Evolutionary conservation across 2,329 filamentous ascomycete species (phyloP).

Genomic region (Colletotrichum horii): DNA sequence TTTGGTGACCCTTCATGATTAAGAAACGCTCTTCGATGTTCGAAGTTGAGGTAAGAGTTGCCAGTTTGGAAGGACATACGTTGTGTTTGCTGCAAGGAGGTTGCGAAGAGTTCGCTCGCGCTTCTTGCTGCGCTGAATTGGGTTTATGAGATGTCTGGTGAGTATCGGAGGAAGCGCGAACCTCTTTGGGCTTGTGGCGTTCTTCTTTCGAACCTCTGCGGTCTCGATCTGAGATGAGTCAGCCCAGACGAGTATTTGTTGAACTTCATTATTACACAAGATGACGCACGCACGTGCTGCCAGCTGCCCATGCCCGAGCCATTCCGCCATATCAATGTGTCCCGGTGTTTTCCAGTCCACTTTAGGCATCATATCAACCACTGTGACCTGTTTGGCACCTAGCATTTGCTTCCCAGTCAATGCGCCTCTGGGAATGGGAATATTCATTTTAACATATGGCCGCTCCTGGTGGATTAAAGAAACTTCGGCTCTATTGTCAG

Average conservation of each 20-base stretch:
- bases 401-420: too few relatives aligned
- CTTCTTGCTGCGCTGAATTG: neutral
- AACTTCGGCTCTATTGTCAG: neutral
- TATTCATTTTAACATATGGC: neutral
- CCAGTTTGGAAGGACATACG: neutral
- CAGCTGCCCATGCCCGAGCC: neutral
- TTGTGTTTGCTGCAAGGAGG: neutral
- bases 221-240: neutral
- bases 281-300: neutral
- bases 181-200: neutral
- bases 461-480: neutral
- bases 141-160: neutral
- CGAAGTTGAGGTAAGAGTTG: neutral
- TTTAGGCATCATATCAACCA: too few relatives aligned
- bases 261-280: neutral
- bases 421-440: neutral
- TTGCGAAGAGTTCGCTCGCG: neutral
- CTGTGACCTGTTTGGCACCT: too few relatives aligned
- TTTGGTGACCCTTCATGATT: neutral
- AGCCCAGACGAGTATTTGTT: neutral
- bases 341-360: neutral
- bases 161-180: rapidly evolving
- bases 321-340: neutral
- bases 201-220: neutral
- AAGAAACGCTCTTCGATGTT: neutral